Conservation (phyloP, 768 basidiomycete genomes). For the Dacryopinax spathularia region DNA sequence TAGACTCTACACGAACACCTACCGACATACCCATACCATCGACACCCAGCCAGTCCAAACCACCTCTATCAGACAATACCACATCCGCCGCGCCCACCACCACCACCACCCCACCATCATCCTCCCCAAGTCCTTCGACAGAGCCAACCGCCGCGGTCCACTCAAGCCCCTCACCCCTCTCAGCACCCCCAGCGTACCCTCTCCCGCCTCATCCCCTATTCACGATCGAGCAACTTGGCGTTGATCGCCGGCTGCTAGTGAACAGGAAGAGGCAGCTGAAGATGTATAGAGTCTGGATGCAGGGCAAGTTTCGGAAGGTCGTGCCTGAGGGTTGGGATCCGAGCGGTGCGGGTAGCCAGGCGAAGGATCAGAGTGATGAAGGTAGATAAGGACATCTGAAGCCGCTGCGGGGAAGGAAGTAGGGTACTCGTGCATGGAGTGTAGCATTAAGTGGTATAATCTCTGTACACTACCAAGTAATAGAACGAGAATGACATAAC, state of each 20-base stretch:
- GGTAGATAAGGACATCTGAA: too few species aligned
- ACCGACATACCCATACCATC: too few species aligned
- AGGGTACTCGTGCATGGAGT: too few species aligned
- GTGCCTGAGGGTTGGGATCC: too few species aligned
- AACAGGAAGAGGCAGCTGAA: constrained; percentile 89
- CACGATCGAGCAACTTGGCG: constrained; percentile 66
- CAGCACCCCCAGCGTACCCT: constrained; percentile 18
- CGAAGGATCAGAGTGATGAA: too few species aligned
- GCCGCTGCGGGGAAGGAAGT: too few species aligned
- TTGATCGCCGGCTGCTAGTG: constrained; percentile 78
- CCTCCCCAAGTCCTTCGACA: constrained; percentile 1
- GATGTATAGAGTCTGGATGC: constrained; percentile 97
- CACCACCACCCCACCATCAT: neutral
- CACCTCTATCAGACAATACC: neutral
- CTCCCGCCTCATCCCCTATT: constrained; percentile 51
- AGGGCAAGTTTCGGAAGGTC: constrained; percentile 58
- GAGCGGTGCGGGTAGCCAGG: too few species aligned
- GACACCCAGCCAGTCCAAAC: neutral
- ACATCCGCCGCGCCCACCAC: too few species aligned
- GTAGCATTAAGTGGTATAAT: too few species aligned
- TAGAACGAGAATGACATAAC: too few species aligned
- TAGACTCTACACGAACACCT: too few species aligned
- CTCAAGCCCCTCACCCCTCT: constrained; percentile 12
- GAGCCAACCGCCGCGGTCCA: neutral
- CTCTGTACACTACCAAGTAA: too few species aligned